phyloP scores from a whole-genome alignment of 1,284 basidiomycete species.

The Leucoagaricus sp. region DNA sequence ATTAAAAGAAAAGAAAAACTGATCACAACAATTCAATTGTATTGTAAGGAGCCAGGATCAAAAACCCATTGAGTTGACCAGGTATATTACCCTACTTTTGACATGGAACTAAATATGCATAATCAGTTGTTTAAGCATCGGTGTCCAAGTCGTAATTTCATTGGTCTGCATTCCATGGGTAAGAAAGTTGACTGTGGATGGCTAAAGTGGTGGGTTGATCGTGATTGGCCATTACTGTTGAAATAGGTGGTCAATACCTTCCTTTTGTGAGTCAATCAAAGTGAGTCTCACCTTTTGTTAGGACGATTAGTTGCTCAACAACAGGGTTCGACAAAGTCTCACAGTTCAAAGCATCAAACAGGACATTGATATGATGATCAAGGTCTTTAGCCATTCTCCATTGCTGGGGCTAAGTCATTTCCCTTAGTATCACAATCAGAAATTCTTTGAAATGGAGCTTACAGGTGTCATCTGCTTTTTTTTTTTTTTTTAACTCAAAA shows the following conservation, averaged over 20 bases:
- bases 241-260: slow-evolving; percentile 10
- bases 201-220: slow-evolving; percentile 73
- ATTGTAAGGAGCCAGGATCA: slow-evolving; percentile 6
- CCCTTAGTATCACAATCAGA: slow-evolving; percentile 5
- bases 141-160: slow-evolving; percentile 87
- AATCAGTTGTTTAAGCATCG: slow-evolving; percentile 83
- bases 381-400: slow-evolving; percentile 87
- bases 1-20: no score
- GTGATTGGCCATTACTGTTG: slow-evolving; percentile 69
- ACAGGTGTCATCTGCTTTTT: slow-evolving; percentile 78
- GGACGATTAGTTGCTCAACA: slow-evolving; percentile 66
- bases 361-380: slow-evolving; percentile 81
- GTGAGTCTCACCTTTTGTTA: slow-evolving; percentile 66
- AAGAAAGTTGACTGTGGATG: slow-evolving; percentile 79
- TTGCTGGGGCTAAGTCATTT: slow-evolving; percentile 63
- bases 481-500: slow-evolving; percentile 61
- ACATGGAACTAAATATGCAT: slow-evolving; percentile 47
- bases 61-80: background rate
- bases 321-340: slow-evolving; percentile 79
- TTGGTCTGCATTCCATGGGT: slow-evolving; percentile 75
- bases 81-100: slow-evolving; percentile 15
- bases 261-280: background rate
- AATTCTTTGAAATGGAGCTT: slow-evolving; percentile 30
- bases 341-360: slow-evolving; percentile 93
- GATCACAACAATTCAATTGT: background rate